Conservation (phyloP, 2,329 filamentous ascomycete genomes). For the Allantophomopsis cytisporea region DNA sequence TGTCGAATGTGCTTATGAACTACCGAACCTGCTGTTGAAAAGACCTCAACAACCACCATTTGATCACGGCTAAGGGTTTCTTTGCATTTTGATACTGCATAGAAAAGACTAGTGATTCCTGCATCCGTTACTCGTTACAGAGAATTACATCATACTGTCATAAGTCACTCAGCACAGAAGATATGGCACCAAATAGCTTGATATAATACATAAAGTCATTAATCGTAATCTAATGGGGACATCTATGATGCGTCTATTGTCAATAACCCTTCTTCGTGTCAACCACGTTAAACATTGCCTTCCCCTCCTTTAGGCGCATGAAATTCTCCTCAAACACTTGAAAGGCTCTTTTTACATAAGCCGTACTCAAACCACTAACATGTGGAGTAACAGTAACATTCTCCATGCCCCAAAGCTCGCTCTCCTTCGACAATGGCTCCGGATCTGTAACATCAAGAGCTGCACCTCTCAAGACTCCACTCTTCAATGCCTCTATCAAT, state of each 20-base stretch:
- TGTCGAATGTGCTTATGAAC: too few relatives aligned
- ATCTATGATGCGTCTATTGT: not conserved
- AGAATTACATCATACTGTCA: too few relatives aligned
- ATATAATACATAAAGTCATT: too few relatives aligned
- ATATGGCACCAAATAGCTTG: too few relatives aligned
- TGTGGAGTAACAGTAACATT: constrained; percentile 50
- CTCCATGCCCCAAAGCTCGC: constrained; percentile 42
- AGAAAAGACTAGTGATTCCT: not conserved
- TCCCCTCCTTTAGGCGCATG: constrained; percentile 32
- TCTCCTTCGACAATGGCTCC: constrained; percentile 42
- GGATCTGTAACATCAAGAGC: constrained; percentile 52
- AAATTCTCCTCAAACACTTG: constrained; percentile 45
- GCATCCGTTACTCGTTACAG: too few relatives aligned
- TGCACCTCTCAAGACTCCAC: constrained; percentile 36
- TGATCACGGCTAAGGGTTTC: not conserved
- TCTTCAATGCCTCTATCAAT: constrained; percentile 33
- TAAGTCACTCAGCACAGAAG: too few relatives aligned
- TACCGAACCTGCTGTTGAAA: not conserved
- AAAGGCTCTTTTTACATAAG: constrained; percentile 42
- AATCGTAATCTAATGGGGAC: too few relatives aligned
- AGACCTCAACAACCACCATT: not conserved
- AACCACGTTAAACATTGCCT: constrained; percentile 46
- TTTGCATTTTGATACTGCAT: not conserved
- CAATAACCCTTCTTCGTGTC: constrained; percentile 47
- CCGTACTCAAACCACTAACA: constrained; percentile 35